Evolutionary conservation across 352 stramenopile genomes (phyloP).

Genomic region (Phytophthora capsici): DNA sequence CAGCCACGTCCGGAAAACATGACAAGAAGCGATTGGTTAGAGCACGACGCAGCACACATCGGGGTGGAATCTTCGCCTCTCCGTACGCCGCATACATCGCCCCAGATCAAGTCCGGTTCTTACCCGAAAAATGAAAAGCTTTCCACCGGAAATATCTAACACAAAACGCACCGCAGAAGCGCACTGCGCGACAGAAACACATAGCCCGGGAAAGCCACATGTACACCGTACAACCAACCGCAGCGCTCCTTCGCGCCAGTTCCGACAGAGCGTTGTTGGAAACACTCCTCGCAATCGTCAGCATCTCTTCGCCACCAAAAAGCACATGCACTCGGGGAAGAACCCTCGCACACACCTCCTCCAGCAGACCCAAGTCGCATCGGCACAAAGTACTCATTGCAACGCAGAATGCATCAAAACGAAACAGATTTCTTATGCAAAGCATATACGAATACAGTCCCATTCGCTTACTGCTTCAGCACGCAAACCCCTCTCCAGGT

Average conservation of each 20-base stretch:
- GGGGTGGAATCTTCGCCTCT: slow-evolving; percentile 3
- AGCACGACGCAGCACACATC: slow-evolving; percentile 6
- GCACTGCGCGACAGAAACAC: not conserved
- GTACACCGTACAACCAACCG: not conserved
- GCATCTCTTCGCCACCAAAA: not conserved
- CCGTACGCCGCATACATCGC: slow-evolving; percentile 2
- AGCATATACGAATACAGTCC: slow-evolving; percentile 14
- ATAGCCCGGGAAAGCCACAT: not conserved
- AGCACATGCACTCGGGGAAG: not conserved
- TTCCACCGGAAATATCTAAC: slow-evolving; percentile 3
- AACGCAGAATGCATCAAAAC: no score
- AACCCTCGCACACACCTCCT: not conserved
- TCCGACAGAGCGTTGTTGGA: slow-evolving; percentile 8
- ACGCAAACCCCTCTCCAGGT: not conserved
- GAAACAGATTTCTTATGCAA: slow-evolving; percentile 11
- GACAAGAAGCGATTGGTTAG: slow-evolving; percentile 9
- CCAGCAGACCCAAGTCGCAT: no score
- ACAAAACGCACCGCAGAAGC: slow-evolving; percentile 5
- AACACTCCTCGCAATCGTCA: slow-evolving; percentile 6
- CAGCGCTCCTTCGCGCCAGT: slow-evolving; percentile 1
- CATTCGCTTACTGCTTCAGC: not conserved
- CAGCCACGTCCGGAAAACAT: slow-evolving; percentile 1
- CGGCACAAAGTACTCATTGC: no score
- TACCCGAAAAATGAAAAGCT: slow-evolving; percentile 11
- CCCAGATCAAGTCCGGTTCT: slow-evolving; percentile 18